phyloP scores from a whole-genome alignment of 2,329 filamentous ascomycete species.

The Beauveria rudraprayagi region DNA sequence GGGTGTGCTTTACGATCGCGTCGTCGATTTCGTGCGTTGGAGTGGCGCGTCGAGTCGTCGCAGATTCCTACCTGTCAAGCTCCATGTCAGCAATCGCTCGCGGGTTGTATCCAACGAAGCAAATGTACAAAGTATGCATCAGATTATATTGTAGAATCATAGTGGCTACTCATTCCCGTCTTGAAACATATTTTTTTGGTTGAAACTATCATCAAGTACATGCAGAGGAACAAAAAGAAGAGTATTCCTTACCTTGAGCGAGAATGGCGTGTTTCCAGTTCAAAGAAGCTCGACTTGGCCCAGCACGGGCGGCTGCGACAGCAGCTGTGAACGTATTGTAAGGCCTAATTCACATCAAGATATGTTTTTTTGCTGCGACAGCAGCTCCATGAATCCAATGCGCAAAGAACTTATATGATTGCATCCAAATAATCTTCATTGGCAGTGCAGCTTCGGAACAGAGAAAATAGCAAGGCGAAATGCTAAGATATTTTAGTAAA shows the following conservation, averaged over 20 bases:
- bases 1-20: not conserved
- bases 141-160: conserved; percentile 23
- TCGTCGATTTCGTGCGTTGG: not conserved
- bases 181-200: conserved; percentile 28
- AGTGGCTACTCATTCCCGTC: conserved; percentile 28
- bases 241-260: not conserved
- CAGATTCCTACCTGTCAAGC: no score
- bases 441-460: no score
- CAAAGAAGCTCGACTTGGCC: not conserved
- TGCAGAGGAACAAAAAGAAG: not conserved
- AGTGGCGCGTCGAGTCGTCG: not conserved
- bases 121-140: not conserved
- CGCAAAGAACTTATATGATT: no score
- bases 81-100: not conserved
- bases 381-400: no score
- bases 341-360: no score
- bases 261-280: not conserved
- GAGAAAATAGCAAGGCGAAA: no score
- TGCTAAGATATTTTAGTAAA: no score
- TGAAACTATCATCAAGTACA: conserved; percentile 14
- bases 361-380: no score
- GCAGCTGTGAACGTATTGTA: not conserved
- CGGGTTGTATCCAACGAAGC: not conserved
- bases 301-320: not conserved
- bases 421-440: no score